Conservation (phyloP, 1,139 yeast genomes). For the Candida albicans region DNA sequence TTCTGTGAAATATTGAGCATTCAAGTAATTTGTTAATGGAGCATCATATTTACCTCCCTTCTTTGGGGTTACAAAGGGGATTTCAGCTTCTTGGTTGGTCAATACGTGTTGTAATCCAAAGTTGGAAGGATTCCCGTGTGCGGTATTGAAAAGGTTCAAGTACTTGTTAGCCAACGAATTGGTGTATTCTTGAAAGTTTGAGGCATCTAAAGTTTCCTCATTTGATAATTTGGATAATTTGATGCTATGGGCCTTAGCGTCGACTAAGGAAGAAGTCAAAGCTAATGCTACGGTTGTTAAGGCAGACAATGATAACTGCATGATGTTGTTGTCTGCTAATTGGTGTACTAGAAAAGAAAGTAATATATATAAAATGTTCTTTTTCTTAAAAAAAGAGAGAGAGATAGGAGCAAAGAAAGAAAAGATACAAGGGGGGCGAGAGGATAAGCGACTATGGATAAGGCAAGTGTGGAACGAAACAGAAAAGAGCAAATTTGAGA, state of each 20-base stretch:
- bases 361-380: background rate
- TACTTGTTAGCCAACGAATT: conserved; percentile 74
- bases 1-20: conserved; percentile 94
- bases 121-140: conserved; percentile 25
- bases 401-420: background rate
- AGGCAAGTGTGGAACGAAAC: background rate
- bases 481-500: background rate
- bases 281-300: conserved; percentile 52
- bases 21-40: conserved; percentile 87
- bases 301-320: conserved; percentile 37
- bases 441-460: too few species aligned
- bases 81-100: conserved; percentile 28
- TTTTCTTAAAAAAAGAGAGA: background rate
- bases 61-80: conserved; percentile 42
- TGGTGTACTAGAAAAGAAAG: background rate
- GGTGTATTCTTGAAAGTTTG: conserved; percentile 62
- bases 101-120: conserved; percentile 18
- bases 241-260: conserved; percentile 65
- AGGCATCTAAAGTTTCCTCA: conserved; percentile 61
- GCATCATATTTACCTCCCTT: conserved; percentile 52
- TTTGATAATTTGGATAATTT: conserved; percentile 63
- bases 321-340: conserved; percentile 6
- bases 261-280: conserved; percentile 34
- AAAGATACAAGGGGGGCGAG: too few species aligned
- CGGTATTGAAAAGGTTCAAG: conserved; percentile 51